Evolutionary conservation across 1,284 basidiomycete species (phyloP), one percentile per base, ranked within the genome.

Genomic region (Fomitopsis pinicola): DNA sequence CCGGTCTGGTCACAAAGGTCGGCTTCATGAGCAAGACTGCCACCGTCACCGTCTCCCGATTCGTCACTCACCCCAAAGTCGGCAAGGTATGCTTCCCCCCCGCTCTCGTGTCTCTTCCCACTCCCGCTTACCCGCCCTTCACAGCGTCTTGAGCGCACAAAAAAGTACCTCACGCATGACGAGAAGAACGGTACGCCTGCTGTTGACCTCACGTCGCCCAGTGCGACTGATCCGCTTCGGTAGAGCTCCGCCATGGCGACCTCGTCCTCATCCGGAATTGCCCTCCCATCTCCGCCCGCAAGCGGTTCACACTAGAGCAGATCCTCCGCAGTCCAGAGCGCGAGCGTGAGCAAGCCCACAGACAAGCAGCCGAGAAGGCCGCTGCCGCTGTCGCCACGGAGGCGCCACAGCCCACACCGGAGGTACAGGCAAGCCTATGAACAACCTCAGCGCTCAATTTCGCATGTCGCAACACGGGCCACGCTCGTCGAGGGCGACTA

Each of bases 11-110:
- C 30, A 88, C 88, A 28, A 92, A 90, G 73, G 87, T 83, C 19
- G 90, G 91, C 14, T 83, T 79, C 68, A 93, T 93, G 91, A 80
- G 85, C 61, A 92, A 92, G 71, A 93, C 91, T 0, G 91, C 82
- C 17, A 93, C 91, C 0, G 89, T 93, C 46, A 86, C 86, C 1
- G 89, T 93, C 17, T 85, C 88, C 30, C 82, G 91, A 61, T 85
- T 79, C 77, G 78, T 87, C 45, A 74, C 83, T 28, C 89, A 93
- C 70, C 82, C 83, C 63, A 69, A 83, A 54, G 92, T 90, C 8
- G 84, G 86, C 67, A 93, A 93, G 81, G 90, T 91, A 64, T 65
- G 80, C 72, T 19, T 22, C 12, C 36, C 15, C 15, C 26, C 22
- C 33, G 55, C 12, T n/a, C 60, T 35, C 36, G 22, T 61, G 6